phyloP scores from a whole-genome alignment of 495 filamentous ascomycete species.

The Astrothelium subdiscretum region DNA sequence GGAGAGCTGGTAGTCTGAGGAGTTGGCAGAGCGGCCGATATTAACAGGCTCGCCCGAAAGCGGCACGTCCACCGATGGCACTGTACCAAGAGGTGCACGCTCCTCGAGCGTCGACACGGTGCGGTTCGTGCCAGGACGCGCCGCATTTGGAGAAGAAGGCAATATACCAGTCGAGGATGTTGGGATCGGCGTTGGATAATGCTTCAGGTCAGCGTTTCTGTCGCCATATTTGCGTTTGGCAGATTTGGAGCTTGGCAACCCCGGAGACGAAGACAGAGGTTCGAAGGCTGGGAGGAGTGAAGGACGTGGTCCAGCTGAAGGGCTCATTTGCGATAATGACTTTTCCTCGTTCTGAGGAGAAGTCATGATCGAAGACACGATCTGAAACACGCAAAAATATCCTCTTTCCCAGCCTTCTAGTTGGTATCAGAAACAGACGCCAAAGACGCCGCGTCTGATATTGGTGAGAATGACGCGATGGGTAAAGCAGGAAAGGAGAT shows the following conservation, averaged over 20 bases:
- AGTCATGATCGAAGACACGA: background rate
- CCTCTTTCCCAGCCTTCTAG: background rate
- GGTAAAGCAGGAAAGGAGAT: background rate
- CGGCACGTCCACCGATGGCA: conserved; percentile 71
- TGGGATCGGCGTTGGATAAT: conserved; percentile 83
- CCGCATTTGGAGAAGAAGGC: conserved; percentile 68
- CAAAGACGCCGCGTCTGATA: background rate
- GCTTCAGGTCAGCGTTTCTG: conserved; percentile 51
- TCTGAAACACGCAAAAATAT: background rate
- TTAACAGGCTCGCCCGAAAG: conserved; percentile 68
- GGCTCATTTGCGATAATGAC: background rate
- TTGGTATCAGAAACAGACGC: conserved; percentile 1
- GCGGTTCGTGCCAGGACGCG: no score
- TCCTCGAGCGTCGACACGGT: conserved; percentile 59
- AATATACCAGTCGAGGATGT: conserved; percentile 88
- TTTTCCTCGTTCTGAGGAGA: conserved; percentile 1
- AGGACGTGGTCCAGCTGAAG: conserved; percentile 24
- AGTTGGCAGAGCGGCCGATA: conserved; percentile 88
- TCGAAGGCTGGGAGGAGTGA: conserved; percentile 88
- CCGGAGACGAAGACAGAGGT: conserved; percentile 78
- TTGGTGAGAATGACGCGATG: background rate
- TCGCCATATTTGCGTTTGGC: conserved; percentile 29
- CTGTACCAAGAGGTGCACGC: conserved; percentile 68
- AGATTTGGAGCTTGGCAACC: conserved; percentile 43
- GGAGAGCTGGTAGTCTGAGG: conserved; percentile 82